These are phyloP conservation scores for Kokia cookei DNA, from an alignment of 441 rosid species.

Conservation along the genomic window DNA sequence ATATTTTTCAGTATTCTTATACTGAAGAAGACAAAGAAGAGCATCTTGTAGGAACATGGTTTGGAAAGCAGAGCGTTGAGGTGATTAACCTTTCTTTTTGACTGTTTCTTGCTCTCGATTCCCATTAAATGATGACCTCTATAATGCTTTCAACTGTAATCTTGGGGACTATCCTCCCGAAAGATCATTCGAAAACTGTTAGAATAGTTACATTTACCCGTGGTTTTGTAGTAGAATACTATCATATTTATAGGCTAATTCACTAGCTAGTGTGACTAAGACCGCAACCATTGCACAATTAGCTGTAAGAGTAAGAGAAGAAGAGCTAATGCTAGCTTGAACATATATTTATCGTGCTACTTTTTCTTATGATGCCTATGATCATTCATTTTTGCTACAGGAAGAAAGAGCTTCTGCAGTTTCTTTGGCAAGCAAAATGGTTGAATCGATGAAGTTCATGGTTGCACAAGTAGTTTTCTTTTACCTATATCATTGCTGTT, in stretches of 20 bases:
- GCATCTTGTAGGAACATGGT: constrained; percentile 90
- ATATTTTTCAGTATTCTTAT: constrained; percentile 75
- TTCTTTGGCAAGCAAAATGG: constrained; percentile 78
- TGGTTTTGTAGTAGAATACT: no score
- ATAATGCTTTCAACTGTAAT: not conserved
- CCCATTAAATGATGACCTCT: not conserved
- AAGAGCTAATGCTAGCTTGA: not conserved
- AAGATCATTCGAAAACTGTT: not conserved
- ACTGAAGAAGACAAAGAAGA: constrained; percentile 93
- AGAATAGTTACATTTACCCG: not conserved
- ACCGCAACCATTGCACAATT: not conserved
- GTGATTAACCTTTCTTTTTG: constrained; percentile 26
- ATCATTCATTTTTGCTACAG: constrained; percentile 32
- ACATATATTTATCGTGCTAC: not conserved
- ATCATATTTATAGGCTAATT: not conserved
- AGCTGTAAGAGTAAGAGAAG: not conserved
- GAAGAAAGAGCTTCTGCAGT: constrained; percentile 76
- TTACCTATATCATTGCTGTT: constrained; percentile 6
- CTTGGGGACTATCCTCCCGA: not conserved
- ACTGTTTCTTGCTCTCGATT: not conserved
- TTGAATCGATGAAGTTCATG: constrained; percentile 82
- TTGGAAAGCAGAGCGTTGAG: constrained; percentile 83
- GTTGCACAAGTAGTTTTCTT: constrained; percentile 63
- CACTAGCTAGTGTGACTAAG: not conserved
- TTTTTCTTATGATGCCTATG: not conserved